Base-by-base conservation (phyloP, 805 yeast species). In the Lachancea kluyveri region DNA sequence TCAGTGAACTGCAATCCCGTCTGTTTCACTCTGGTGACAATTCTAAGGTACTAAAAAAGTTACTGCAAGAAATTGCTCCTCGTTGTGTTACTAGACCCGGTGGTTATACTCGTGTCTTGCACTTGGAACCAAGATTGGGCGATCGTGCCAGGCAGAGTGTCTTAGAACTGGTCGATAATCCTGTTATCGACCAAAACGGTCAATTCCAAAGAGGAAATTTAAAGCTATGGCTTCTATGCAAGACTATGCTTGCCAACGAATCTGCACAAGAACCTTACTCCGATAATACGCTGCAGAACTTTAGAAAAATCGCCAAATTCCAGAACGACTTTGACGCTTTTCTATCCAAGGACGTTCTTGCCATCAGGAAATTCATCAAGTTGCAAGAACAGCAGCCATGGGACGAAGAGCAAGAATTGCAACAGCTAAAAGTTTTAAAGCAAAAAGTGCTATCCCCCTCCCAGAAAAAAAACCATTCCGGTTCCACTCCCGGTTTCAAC, bases 131-230 rank as follows among this genome's bases (percentile, higher is more conserved):
- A 11, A 70, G 97, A 43, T 58, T 79, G 28, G 88, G 92, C 35
- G 98, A 92, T 55, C 81, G 77, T 40, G 95, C 96, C 0, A 88
- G 88, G 19, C 92, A 84, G 68, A 78, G 92, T 1, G 77, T 88
- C 6, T 52, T 92, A 33, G 98, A 92, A 59, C 65, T 92, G 28
- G 94, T 90, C 1, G 95, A 83, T 46, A 75, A 79, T 4, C 59
- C 65, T 3, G 51, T 52, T 6, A 19, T 45, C 6, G 53, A 43
- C 18, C 24, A 21, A 10, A 37, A 31, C 17, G 48, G 45, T n/a
- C 31, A 37, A 9, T 36, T 50, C 23, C 43, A 37, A 16, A 48
- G 49, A 20, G 62, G 62, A 14, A 52, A 56, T 28, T 22, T 57
- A 33, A 52, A 48, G 32, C 41, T 51, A 22, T 58, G 63, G 63